These are phyloP conservation scores for Hypoxylon rubiginosum DNA, from an alignment of 2,329 filamentous ascomycete species.

Conservation along the genomic window DNA sequence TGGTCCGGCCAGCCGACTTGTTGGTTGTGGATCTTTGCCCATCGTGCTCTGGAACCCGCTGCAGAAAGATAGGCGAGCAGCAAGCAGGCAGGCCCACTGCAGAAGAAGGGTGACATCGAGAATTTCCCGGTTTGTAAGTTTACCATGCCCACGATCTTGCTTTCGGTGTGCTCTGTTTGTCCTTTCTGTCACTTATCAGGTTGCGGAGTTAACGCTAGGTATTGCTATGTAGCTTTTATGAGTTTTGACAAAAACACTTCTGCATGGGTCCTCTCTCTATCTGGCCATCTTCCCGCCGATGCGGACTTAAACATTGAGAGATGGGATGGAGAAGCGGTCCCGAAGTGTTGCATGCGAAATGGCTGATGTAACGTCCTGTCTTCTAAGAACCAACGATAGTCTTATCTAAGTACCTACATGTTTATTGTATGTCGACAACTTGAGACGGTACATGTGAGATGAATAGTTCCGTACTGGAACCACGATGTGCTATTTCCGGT, in stretches of 20 bases:
- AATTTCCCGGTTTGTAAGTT: not conserved
- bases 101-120: not conserved
- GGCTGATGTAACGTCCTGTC: not conserved
- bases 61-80: not conserved
- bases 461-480: not conserved
- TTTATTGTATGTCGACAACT: not conserved
- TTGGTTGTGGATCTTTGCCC: not conserved
- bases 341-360: not conserved
- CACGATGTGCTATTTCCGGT: not conserved
- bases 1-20: not conserved
- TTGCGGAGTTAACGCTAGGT: not conserved
- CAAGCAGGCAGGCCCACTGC: too few relatives aligned
- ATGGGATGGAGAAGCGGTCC: not conserved
- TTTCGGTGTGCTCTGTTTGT: not conserved
- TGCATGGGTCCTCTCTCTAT: not conserved
- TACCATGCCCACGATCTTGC: not conserved
- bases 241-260: not conserved
- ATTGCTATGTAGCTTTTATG: not conserved
- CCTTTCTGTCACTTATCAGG: not conserved
- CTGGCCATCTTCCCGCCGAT: not conserved
- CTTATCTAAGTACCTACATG: not conserved
- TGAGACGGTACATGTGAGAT: not conserved
- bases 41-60: not conserved
- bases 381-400: not conserved
- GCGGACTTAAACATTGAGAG: not conserved